Conservation (phyloP, 2,329 filamentous ascomycete species). For the Gaeumannomyces sp. region DNA sequence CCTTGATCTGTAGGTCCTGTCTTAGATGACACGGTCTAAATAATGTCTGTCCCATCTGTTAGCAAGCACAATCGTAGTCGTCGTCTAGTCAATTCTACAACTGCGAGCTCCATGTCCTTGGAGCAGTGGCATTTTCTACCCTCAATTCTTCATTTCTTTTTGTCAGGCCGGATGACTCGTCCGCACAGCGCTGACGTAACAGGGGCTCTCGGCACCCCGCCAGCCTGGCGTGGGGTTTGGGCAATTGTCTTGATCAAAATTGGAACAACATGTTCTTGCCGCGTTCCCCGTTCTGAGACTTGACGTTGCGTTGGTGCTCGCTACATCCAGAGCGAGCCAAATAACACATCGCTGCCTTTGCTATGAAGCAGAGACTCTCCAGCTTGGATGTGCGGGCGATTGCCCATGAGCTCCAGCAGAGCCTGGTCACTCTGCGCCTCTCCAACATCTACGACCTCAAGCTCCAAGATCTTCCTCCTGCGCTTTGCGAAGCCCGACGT, state of each 20-base stretch:
- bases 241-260: not conserved
- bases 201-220: not conserved
- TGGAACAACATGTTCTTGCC: not conserved
- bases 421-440: slow-evolving; percentile 71
- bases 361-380: slow-evolving; percentile 54
- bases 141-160: not conserved
- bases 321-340: not conserved
- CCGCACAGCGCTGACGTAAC: not conserved
- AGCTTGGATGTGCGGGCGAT: slow-evolving; percentile 71
- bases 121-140: not conserved
- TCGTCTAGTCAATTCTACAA: too few species aligned
- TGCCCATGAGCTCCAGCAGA: slow-evolving; percentile 79
- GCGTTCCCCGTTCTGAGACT: not conserved
- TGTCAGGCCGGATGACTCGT: not conserved
- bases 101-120: not conserved
- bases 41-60: too few species aligned
- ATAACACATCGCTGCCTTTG: not conserved
- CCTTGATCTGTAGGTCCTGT: too few species aligned
- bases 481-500: slow-evolving; percentile 89
- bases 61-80: too few species aligned
- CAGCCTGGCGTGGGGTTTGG: not conserved
- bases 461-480: slow-evolving; percentile 88
- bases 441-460: slow-evolving; percentile 95
- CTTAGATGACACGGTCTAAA: too few species aligned
- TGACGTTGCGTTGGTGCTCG: too few species aligned